Base-by-base conservation (phyloP, 495 filamentous ascomycete species). In the Aspergillus sclerotioniger region DNA sequence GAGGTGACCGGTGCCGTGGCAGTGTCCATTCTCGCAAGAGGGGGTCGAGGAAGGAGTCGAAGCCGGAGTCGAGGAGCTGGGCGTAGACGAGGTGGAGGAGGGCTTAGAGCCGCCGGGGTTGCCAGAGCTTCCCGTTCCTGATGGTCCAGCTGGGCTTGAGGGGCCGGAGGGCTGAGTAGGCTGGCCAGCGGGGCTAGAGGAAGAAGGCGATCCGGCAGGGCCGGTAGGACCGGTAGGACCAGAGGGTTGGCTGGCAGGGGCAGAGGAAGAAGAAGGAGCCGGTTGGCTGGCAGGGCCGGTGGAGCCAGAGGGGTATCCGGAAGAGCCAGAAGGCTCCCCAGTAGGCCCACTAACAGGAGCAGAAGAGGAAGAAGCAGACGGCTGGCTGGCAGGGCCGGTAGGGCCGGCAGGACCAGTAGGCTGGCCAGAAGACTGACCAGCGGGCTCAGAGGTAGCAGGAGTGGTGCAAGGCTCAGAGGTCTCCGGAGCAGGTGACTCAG, bases 1-100 rank as follows among this genome's bases (percentile, higher is more conserved):
- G 33, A 69, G 33, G 32, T 66, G 64, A 9, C 67, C 67, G 19
- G 63, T 69, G 44, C 62, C 64, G 37, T 63, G 64, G 53, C 64
- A 66, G 33, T 53, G 44, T 10, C 44, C 51, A 3, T 57, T 51
- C 7, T 59, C 61, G 53, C 64, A 66, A 0, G 52, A 51, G 7
- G 47, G 13, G 16, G 41, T 37, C 5, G 8, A 28, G 19, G 53
- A 20, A 15, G 48, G 20, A 32, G 58, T 25, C 33, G 33, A 6
- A 28, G 53, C 15, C 6, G 59, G 15, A 43, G 57, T 29, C 13
- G 43, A 19, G 17, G 28, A 33, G 17, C 15, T 29, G 32, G 57
- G 46, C 31, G 32, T 43, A 9, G 29, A 10, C 17, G 54, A 41
- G 17, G 53, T 48, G 17, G 47, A 41, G 2, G 52, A 43, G 6